Percentiles rank a stretch among this genome's conserved stretches.
phyloP scores from a whole-genome alignment of 495 filamentous ascomycete species.

The Neurospora discreta region DNA sequence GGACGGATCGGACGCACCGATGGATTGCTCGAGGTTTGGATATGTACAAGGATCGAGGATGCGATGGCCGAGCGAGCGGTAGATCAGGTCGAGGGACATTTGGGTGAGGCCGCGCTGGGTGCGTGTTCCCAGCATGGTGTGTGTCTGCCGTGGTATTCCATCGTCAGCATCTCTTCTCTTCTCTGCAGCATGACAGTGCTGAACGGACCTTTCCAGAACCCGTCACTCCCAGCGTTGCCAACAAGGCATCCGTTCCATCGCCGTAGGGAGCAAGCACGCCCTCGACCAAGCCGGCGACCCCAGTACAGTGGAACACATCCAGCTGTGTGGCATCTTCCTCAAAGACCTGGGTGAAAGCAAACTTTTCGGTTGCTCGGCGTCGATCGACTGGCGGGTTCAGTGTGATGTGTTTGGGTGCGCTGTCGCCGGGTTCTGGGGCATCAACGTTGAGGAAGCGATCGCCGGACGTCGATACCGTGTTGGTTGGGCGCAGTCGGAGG shows the following conservation, averaged over 20 bases:
- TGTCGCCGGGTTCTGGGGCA: constrained; percentile 33
- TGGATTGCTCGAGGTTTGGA: constrained; percentile 53
- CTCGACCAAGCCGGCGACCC: constrained; percentile 62
- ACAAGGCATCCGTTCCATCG: constrained; percentile 77
- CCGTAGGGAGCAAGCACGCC: constrained; percentile 59
- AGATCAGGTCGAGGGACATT: constrained; percentile 81
- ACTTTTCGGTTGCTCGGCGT: constrained; percentile 81
- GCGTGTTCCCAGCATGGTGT: constrained; percentile 90
- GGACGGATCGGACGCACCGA: constrained; percentile 65
- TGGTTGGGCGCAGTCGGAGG: constrained; percentile 66
- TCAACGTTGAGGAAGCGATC: constrained; percentile 75
- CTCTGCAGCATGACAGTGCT: neutral
- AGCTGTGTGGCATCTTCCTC: constrained; percentile 75
- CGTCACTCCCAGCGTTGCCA: constrained; percentile 90
- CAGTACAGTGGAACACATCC: constrained; percentile 77
- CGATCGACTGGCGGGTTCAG: constrained; percentile 75
- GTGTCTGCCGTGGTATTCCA: constrained; percentile 47
- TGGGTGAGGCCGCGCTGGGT: constrained; percentile 83
- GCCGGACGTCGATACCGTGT: constrained; percentile 17
- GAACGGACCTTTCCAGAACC: constrained; percentile 81
- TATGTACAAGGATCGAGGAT: constrained; percentile 51
- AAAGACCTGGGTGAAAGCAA: constrained; percentile 89
- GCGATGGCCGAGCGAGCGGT: constrained; percentile 59
- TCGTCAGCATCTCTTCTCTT: constrained; percentile 16
- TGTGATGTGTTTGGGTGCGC: constrained; percentile 68